These are phyloP conservation scores for Neurospora intermedia DNA, from an alignment of 495 filamentous ascomycete species.

Conservation along the genomic window DNA sequence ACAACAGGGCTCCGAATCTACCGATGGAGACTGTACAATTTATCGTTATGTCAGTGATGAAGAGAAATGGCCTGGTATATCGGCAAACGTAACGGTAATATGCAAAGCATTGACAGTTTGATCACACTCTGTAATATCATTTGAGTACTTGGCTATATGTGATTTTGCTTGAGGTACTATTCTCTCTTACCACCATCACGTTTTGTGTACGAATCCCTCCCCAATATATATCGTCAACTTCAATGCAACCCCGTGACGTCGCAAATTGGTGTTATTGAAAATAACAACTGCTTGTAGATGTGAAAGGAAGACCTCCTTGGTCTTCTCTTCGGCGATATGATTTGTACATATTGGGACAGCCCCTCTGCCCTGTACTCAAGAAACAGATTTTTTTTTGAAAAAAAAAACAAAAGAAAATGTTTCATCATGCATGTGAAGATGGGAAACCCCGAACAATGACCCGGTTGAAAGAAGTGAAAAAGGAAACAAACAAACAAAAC, in stretches of 20 bases:
- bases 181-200: not conserved
- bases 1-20: not conserved
- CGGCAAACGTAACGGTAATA: not conserved
- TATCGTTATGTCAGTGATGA: not conserved
- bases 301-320: not conserved
- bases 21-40: not conserved
- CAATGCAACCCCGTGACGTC: not conserved
- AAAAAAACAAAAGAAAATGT: not conserved
- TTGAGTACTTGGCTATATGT: not conserved
- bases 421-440: conserved; percentile 1
- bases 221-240: not conserved
- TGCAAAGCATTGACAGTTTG: not conserved
- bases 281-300: not conserved
- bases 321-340: not conserved
- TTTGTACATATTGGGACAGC: not conserved
- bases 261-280: not conserved
- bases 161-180: not conserved
- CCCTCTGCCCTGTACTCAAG: not conserved
- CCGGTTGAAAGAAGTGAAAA: not conserved
- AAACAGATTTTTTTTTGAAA: not conserved
- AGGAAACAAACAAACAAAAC: conserved; percentile 7
- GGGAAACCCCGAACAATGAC: not conserved
- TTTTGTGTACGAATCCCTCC: not conserved
- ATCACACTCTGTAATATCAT: not conserved
- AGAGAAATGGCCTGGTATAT: not conserved